Evolutionary conservation across 495 filamentous ascomycete species (phyloP).

Genomic region (Aspergillus carlsbadensis): DNA sequence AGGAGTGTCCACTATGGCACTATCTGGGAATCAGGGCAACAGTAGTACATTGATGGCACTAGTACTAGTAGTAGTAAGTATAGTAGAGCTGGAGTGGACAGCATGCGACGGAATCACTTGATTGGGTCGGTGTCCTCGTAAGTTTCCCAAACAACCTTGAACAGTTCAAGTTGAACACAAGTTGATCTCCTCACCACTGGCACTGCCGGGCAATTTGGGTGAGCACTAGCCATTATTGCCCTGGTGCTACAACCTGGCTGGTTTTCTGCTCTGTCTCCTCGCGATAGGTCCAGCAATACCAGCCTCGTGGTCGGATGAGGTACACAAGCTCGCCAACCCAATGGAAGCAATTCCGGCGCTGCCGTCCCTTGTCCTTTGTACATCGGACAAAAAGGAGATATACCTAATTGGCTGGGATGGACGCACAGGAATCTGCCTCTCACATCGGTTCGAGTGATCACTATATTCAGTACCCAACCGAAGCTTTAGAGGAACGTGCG

Average conservation of each 20-base stretch:
- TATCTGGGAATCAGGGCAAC: no score
- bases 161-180: no score
- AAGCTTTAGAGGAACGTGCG: background rate
- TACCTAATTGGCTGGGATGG: background rate
- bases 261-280: background rate
- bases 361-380: constrained; percentile 1
- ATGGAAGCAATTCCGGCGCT: constrained; percentile 6
- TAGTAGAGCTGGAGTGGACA: no score
- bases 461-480: background rate
- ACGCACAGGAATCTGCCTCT: background rate
- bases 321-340: constrained; percentile 4
- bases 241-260: background rate
- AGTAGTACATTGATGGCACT: no score
- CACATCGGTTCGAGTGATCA: background rate
- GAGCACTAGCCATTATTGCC: no score
- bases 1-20: no score
- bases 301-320: constrained; percentile 5
- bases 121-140: no score
- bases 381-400: constrained; percentile 2
- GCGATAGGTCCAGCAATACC: background rate
- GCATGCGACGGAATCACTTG: no score
- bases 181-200: no score
- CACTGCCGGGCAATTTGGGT: no score
- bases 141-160: no score
- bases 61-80: no score